Evolutionary conservation across 1,139 yeast species (phyloP).

Genomic region (Sugiyamaella novakii): DNA sequence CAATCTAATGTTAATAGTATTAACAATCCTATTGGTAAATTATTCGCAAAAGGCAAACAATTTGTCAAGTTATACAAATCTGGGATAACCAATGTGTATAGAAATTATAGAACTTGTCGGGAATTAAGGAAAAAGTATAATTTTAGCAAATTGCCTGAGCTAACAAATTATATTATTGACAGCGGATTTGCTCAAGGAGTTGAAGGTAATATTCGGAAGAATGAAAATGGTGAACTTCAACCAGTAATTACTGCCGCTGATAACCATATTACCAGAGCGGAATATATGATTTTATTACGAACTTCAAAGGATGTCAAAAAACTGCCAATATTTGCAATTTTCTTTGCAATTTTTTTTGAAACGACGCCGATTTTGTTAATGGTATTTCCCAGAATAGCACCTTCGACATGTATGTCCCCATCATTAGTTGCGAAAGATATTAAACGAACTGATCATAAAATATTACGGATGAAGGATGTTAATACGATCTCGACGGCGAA

Average conservation of each 20-base stretch:
- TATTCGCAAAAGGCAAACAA: conserved; percentile 37
- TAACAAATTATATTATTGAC: conserved; percentile 37
- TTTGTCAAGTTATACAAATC: conserved; percentile 39
- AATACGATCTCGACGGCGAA: conserved; percentile 8
- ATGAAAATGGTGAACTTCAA: conserved; percentile 2
- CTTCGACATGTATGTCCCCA: conserved; percentile 69
- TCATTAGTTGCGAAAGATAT: conserved; percentile 42
- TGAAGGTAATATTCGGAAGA: conserved; percentile 17
- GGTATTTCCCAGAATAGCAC: conserved; percentile 63
- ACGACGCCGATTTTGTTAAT: conserved; percentile 62
- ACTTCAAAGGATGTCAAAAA: conserved; percentile 59
- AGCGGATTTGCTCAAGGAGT: conserved; percentile 33
- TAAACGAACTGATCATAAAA: conserved; percentile 22
- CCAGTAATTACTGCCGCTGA: not conserved
- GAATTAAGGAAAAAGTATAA: conserved; percentile 28
- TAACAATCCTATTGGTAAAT: conserved; percentile 16
- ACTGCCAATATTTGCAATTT: conserved; percentile 62
- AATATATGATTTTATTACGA: conserved; percentile 59
- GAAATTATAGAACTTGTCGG: conserved; percentile 31
- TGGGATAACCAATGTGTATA: conserved; percentile 43
- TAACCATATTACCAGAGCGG: conserved; percentile 50
- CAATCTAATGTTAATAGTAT: not conserved
- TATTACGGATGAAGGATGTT: conserved; percentile 19
- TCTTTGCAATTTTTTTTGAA: conserved; percentile 63
- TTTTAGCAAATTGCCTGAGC: conserved; percentile 26